Base-by-base conservation (phyloP, 805 yeast species). In the Tetrapisispora phaffii region DNA sequence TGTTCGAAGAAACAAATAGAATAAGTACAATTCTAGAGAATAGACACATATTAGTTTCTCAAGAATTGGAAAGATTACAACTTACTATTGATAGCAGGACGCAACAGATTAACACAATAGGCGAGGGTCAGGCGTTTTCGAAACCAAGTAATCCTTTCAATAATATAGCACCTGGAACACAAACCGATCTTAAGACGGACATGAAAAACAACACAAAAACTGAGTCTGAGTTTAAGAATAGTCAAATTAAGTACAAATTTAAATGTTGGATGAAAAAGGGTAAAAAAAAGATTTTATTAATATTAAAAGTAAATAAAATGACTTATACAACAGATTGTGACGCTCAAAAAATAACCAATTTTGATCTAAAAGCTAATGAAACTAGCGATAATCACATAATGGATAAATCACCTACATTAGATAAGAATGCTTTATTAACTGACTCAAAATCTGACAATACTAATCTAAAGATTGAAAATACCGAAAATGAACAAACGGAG, bases 231-330 rank as follows among this genome's bases (percentile, higher is more conserved):
- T 28, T 28, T 12, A 23, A 36, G 23, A 26, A 34, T 20, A 20
- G 26, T 2, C 29, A 24, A 2, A 8, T 38, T 3, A 26, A 12
- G n/a, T 38, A 38, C 22, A 38, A 26, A 38, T 7, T 38, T 7
- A 41, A 34, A 28, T 26, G 15, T 34, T 41, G 44, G 44, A 28
- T 41, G 2, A 26, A 34, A n/a, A 41, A 28, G 21, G 31, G 34
- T 9, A 41, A 19, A 20, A 19, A 28, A 15, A 34, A 24, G 13
- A 3, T 34, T 23, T 7, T 23, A 16, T 15, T 40, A 3, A 22
- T 32, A 19, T 3, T 22, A 12, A 21, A 32, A 31, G 13, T 21
- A 20, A 40, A 34, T 24, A n/a, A 21, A n/a, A 4, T 21, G n/a
- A 13, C 17, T 17, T 16, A 13, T 31, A n/a, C 19, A 23, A 24